A percentile compares a stretch with the other conserved stretches of the same genome.
Evolutionary conservation across 177 flowering plant species (phyloP).

Genomic region (Vitis hybrid): DNA sequence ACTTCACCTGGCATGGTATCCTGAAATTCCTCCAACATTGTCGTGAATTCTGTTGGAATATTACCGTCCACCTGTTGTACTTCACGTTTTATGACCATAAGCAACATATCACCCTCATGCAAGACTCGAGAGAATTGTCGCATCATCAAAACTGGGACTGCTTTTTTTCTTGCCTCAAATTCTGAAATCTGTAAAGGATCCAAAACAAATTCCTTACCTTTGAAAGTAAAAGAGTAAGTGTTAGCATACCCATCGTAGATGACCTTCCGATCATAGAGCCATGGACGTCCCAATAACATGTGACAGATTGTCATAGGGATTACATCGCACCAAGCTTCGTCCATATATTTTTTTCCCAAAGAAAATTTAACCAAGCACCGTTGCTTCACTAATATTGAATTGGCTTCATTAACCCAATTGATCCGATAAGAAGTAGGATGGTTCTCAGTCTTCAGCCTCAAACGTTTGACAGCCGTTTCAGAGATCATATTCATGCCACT

Average conservation of each 20-base stretch:
- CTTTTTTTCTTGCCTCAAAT: too few species aligned
- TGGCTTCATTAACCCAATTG: neutral
- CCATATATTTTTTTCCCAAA: neutral
- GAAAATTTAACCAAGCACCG: neutral
- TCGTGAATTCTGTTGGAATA: too few species aligned
- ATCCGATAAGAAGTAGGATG: neutral
- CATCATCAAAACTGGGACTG: too few species aligned
- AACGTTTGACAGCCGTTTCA: neutral
- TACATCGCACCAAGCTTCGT: neutral
- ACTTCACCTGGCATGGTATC: neutral
- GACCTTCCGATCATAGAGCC: constrained; percentile 2
- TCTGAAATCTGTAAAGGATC: too few species aligned
- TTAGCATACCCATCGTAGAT: constrained; percentile 1
- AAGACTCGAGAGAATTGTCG: too few species aligned
- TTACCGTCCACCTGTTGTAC: too few species aligned
- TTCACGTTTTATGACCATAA: too few species aligned
- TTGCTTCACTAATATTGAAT: neutral
- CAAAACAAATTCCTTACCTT: neutral
- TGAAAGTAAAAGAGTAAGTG: neutral
- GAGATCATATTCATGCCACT: neutral
- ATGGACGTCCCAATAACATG: constrained; percentile 1
- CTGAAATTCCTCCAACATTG: neutral
- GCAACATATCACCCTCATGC: too few species aligned
- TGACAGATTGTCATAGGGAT: constrained; percentile 1
- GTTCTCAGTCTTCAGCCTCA: neutral